Base-by-base conservation (phyloP, 1,284 basidiomycete species). In the Rhodotorula sp. region DNA sequence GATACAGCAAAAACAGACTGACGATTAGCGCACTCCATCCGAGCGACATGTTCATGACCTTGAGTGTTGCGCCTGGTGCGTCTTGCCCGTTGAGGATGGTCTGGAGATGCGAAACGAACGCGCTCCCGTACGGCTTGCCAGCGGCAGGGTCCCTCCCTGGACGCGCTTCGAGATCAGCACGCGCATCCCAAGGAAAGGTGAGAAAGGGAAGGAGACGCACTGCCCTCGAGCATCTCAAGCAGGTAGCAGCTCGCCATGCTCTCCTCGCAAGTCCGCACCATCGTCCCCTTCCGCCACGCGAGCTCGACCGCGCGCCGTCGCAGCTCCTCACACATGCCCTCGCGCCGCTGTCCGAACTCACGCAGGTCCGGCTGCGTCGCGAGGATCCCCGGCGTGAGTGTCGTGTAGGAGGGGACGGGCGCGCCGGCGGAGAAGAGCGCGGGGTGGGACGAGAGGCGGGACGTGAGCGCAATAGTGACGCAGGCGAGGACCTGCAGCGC, bases 11-110 rank as follows among this genome's bases (percentile, higher is more conserved):
- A 6, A 22, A 21, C 9, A 17, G 5, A 41, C 66, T 59, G 36
- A 71, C 72, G 44, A 76, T 76, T 6, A 76, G 51, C 1, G 73
- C 73, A 17, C 62, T 64, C 75, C 75, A 76, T 5, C 69, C 75
- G 13, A 76, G 55, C 27, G 55, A 59, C 64, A 70, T 69, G 48
- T 72, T 72, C 58, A 71, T 69, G 17, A 76, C 53, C 55, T 74
- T 69, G 44, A 57, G 27, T 10, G 64, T 36, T 25, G 68, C 41
- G 2, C 63, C 69, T 1, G 71, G 66, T 17, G 51, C 19, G 17
- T 75, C 75, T 21, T 60, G 63, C 22, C 34, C 32, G 44, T 76
- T 74, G 27, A 75, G 56, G n/a, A 76, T 56, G 0, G 70, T 76
- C 37, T 74, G 56, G 13, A 76, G 56, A 36, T 76, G 75, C 27